phyloP scores from a whole-genome alignment of 1,139 yeast genomes.

The Blastobotrys aristatus region DNA sequence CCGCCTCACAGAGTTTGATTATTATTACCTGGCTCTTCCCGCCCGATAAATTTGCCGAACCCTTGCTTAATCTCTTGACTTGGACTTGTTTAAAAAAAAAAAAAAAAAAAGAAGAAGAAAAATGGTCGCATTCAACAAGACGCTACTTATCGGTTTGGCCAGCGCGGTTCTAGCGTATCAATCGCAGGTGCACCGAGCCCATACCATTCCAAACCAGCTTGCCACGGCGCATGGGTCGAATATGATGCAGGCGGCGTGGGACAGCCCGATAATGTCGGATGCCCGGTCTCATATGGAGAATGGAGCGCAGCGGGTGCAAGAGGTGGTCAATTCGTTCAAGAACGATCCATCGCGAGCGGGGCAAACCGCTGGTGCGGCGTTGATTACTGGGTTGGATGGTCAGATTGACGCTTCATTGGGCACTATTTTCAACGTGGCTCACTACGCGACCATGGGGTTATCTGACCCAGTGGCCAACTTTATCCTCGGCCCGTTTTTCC shows the following conservation, averaged over 20 bases:
- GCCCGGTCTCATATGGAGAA: slow-evolving; percentile 16
- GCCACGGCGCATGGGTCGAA: not conserved
- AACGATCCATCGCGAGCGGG: slow-evolving; percentile 25
- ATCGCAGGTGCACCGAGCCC: not conserved
- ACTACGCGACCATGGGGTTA: slow-evolving; percentile 26
- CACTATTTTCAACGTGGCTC: slow-evolving; percentile 23
- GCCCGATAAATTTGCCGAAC: no score
- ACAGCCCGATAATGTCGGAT: not conserved
- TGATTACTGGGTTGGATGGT: slow-evolving; percentile 31
- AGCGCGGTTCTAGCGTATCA: not conserved
- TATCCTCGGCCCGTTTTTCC: slow-evolving; percentile 31
- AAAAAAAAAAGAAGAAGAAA: not conserved
- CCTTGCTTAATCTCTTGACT: no score
- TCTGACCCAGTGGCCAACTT: slow-evolving; percentile 25
- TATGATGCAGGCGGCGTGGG: not conserved
- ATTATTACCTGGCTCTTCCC: no score
- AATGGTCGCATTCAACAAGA: not conserved
- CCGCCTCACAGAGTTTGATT: not conserved
- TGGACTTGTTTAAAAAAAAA: no score
- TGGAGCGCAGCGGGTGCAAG: slow-evolving; percentile 24
- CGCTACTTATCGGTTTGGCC: not conserved
- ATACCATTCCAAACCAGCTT: not conserved
- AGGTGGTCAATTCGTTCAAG: slow-evolving; percentile 18
- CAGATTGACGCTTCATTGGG: slow-evolving; percentile 32
- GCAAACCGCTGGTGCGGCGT: slow-evolving; percentile 23